Evolutionary conservation across 108 stramenopile species (phyloP), one percentile per base, ranked within the genome.

Genomic region (Bacterosira constricta): DNA sequence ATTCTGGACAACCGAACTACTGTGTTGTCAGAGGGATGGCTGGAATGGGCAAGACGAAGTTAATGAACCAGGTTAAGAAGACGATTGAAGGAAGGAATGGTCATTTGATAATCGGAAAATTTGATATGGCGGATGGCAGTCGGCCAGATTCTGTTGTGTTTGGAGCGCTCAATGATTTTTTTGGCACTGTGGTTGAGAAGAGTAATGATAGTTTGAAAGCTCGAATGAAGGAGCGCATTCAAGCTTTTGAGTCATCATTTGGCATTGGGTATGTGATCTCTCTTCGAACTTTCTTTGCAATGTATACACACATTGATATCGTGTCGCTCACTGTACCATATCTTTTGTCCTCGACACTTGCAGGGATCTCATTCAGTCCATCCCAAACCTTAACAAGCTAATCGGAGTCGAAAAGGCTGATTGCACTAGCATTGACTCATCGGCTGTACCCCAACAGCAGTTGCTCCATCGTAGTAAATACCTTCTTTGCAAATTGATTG

Each of bases 401-500:
- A 53, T 66, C 36, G 51, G 37, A 37, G 65, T 25, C 3, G 26
- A 53, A 6, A 37, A 15, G 12, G 23, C 17, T 13, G 49, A 38
- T 38, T 18, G 27, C 51, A 52, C 23, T 38, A 30, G 29, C 9
- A 18, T 20, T 46, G 27, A n/a, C 5, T 45, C 46, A 29, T 15
- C 5, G 18, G 23, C 62, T 41, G 46, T 32, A 32, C 30, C 63
- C 7, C 46, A 63, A 35, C 50, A 66, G 15, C 49, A 36, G 9
- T 53, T n/a, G n/a, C n/a, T n/a, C n/a, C n/a, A n/a, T n/a, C n/a
- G n/a, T n/a, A n/a, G 36, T 50, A 53, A 66, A 26, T 66, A 53
- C 35, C 25, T 66, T 6, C 51, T 66, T 6, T 66, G 65, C 51
- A 66, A 53, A 36, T 13, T 66, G 46, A 35, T 66, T 13, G 35